phyloP scores from a whole-genome alignment of 345 rosid species.

The Populus alba region DNA sequence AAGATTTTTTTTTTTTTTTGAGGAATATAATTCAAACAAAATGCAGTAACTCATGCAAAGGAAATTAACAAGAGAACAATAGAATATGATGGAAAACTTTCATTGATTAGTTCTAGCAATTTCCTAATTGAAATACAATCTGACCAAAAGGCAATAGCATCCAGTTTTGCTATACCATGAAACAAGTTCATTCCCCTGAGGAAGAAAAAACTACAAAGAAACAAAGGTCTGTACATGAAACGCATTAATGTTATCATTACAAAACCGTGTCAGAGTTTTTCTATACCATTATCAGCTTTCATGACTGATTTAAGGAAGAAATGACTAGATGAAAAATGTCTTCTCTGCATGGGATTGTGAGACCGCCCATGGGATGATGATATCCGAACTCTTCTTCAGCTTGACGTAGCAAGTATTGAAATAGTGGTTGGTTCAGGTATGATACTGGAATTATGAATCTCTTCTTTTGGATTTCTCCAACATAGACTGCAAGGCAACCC shows the following conservation, averaged over 20 bases:
- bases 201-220: not conserved
- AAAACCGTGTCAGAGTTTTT: not conserved
- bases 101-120: not conserved
- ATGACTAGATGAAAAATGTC: constrained; percentile 17
- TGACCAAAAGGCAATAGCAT: not conserved
- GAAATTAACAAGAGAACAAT: not conserved
- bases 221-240: not conserved
- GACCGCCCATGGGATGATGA: constrained; percentile 24
- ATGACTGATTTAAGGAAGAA: constrained; percentile 1
- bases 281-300: not conserved
- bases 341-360: constrained; percentile 25
- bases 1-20: not conserved
- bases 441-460: constrained; percentile 39
- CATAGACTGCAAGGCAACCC: constrained; percentile 26
- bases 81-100: not conserved
- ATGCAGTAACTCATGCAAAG: not conserved
- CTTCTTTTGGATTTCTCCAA: constrained; percentile 31
- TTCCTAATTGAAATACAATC: not conserved
- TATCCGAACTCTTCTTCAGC: constrained; percentile 34
- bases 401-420: constrained; percentile 32
- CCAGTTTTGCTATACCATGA: not conserved
- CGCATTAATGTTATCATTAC: not conserved
- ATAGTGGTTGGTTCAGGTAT: constrained; percentile 38
- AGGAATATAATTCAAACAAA: not conserved
- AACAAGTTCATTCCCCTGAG: not conserved